A percentile compares a stretch with the other conserved stretches of the same genome.
Conservation (phyloP, 495 filamentous ascomycete species). For the Penicillium paradoxum region DNA sequence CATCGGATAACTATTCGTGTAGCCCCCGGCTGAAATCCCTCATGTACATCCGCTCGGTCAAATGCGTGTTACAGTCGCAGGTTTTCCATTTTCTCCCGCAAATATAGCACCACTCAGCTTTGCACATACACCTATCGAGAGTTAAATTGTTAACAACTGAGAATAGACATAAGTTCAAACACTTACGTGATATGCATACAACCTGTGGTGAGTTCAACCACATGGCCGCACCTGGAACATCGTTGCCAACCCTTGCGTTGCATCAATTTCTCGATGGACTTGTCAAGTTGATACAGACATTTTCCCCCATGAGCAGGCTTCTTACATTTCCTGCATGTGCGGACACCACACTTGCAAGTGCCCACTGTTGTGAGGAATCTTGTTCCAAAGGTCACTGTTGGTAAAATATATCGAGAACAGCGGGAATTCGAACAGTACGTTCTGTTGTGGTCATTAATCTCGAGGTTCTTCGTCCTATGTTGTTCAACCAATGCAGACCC, state of each 20-base stretch:
- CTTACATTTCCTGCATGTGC: constrained; percentile 2
- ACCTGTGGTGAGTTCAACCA: background rate
- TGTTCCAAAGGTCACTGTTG: no score
- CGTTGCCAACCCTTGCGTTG: constrained; percentile 21
- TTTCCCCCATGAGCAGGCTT: background rate
- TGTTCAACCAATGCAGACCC: background rate
- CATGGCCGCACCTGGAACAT: constrained; percentile 8
- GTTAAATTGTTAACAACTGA: background rate
- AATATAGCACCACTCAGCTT: background rate
- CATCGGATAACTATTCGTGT: no score
- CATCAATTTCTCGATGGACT: background rate
- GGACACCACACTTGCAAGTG: background rate
- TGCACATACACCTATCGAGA: background rate
- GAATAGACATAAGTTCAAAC: background rate
- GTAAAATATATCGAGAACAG: constrained; percentile 29
- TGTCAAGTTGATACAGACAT: background rate
- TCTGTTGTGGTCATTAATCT: constrained; percentile 21
- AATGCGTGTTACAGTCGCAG: background rate
- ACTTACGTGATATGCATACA: background rate
- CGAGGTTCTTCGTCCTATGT: constrained; percentile 18
- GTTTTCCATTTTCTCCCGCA: background rate
- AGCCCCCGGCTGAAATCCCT: no score
- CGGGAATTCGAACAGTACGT: constrained; percentile 25
- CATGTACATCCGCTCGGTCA: no score
- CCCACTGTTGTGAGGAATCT: no score